phyloP scores from a whole-genome alignment of 2,329 filamentous ascomycete species.

The Chaetomium strumarium region DNA sequence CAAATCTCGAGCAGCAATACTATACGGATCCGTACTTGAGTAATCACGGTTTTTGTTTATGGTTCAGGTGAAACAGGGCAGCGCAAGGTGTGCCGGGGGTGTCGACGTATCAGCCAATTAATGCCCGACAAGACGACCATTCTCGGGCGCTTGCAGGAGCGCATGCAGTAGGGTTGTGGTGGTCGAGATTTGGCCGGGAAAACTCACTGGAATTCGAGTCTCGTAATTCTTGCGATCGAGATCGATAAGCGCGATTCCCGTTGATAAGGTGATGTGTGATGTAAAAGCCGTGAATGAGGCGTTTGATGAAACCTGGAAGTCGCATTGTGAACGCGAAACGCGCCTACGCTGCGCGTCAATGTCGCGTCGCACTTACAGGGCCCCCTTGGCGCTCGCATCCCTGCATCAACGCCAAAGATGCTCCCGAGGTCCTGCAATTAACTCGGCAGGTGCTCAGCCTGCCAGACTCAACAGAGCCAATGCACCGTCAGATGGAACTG shows the following conservation, averaged over 20 bases:
- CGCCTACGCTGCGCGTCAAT: conserved; percentile 17
- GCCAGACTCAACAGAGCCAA: too few species aligned
- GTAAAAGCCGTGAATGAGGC: conserved; percentile 1
- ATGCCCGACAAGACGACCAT: conserved; percentile 25
- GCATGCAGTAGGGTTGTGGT: conserved; percentile 10
- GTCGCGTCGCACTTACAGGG: conserved; percentile 21
- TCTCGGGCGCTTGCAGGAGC: conserved; percentile 19
- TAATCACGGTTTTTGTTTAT: conserved; percentile 11
- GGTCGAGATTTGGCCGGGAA: background rate
- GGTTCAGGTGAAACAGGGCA: conserved; percentile 6
- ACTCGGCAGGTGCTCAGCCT: too few species aligned
- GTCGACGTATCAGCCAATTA: conserved; percentile 27
- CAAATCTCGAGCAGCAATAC: background rate
- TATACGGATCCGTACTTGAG: too few species aligned
- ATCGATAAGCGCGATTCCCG: conserved; percentile 10
- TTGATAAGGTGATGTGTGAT: conserved; percentile 8
- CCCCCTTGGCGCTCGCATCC: background rate
- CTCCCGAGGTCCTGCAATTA: background rate
- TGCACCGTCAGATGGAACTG: background rate
- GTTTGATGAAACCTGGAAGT: background rate
- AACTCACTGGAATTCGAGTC: background rate
- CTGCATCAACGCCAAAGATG: conserved; percentile 1
- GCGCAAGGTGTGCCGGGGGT: conserved; percentile 7
- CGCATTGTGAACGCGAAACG: conserved; percentile 3
- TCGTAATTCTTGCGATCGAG: background rate